These are phyloP conservation scores for Cladosporium colombiae DNA, from an alignment of 2,329 filamentous ascomycete genomes.

Conservation along the genomic window DNA sequence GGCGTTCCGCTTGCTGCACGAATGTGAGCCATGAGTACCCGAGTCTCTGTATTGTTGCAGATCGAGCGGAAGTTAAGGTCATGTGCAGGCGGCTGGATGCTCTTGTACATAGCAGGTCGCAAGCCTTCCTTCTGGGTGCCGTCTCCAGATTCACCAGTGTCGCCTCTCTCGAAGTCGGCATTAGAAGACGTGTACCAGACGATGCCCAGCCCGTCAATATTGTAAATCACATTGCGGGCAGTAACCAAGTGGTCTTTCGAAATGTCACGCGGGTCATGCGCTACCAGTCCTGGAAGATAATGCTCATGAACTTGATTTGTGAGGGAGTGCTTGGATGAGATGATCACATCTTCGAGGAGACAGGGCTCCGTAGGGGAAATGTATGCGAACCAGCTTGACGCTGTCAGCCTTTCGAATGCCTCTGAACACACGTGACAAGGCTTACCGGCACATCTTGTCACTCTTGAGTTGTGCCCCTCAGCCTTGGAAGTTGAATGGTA, in stretches of 20 bases:
- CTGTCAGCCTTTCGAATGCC: constrained; percentile 35
- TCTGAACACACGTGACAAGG: background rate
- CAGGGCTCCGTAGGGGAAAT: constrained; percentile 55
- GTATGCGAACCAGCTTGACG: constrained; percentile 57
- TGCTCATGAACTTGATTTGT: constrained; percentile 53
- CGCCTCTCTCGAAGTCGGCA: constrained; percentile 42
- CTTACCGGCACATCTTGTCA: constrained; percentile 37
- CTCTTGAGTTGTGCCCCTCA: background rate
- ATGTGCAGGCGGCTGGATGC: constrained; percentile 53
- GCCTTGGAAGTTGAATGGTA: background rate
- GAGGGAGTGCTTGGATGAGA: constrained; percentile 47
- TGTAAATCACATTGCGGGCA: constrained; percentile 54
- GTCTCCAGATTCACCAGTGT: constrained; percentile 31
- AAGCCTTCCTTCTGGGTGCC: constrained; percentile 38
- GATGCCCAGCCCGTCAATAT: constrained; percentile 58
- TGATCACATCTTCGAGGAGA: constrained; percentile 57
- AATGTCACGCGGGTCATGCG: constrained; percentile 47
- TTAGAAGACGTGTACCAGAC: constrained; percentile 54
- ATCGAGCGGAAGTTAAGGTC: constrained; percentile 57
- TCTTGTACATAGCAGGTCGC: constrained; percentile 55
- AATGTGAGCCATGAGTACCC: constrained; percentile 56
- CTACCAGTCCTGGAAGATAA: constrained; percentile 55
- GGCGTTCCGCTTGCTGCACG: constrained; percentile 52
- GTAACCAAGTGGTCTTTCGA: constrained; percentile 48
- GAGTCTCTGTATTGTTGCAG: constrained; percentile 53